A percentile compares a stretch with the other conserved stretches of the same genome.
Conservation (phyloP, 2,329 filamentous ascomycete species). For the Malbranchea cinnamomea region DNA sequence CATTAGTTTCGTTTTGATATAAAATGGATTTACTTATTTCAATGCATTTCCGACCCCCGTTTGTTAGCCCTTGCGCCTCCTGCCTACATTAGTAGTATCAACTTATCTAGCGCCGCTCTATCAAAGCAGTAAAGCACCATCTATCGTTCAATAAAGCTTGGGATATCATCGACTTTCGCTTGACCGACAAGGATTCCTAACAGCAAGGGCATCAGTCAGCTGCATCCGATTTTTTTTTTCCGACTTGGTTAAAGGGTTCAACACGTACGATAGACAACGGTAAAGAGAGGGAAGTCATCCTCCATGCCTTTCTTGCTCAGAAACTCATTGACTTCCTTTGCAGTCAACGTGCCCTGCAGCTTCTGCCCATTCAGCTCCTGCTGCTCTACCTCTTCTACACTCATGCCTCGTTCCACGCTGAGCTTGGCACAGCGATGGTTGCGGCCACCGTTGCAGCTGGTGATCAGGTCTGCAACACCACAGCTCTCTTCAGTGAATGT, state of each 20-base stretch:
- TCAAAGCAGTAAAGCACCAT: too few species aligned
- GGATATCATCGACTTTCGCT: constrained; percentile 66
- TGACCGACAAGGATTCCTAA: constrained; percentile 60
- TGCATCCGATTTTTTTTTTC: constrained; percentile 2
- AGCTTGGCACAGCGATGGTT: constrained; percentile 92
- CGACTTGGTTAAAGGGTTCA: not conserved
- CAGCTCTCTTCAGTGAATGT: constrained; percentile 97
- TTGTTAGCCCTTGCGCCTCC: too few species aligned
- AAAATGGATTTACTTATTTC: too few species aligned
- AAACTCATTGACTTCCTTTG: constrained; percentile 81
- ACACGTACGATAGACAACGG: constrained; percentile 55
- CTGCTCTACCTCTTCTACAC: constrained; percentile 75
- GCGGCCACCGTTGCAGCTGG: constrained; percentile 76
- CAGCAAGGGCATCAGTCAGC: constrained; percentile 11
- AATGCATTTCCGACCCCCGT: too few species aligned
- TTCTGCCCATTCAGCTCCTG: constrained; percentile 92
- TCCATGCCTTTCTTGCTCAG: constrained; percentile 64
- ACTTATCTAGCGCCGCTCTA: too few species aligned
- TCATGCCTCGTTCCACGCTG: constrained; percentile 62
- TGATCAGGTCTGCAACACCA: constrained; percentile 90
- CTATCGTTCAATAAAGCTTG: constrained; percentile 45
- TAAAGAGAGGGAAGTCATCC: constrained; percentile 81
- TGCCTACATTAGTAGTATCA: too few species aligned
- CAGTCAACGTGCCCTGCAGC: constrained; percentile 85
- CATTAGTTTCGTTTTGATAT: too few species aligned